These are phyloP conservation scores for Neurospora hispaniola DNA, from an alignment of 495 filamentous ascomycete genomes.

Conservation along the genomic window DNA sequence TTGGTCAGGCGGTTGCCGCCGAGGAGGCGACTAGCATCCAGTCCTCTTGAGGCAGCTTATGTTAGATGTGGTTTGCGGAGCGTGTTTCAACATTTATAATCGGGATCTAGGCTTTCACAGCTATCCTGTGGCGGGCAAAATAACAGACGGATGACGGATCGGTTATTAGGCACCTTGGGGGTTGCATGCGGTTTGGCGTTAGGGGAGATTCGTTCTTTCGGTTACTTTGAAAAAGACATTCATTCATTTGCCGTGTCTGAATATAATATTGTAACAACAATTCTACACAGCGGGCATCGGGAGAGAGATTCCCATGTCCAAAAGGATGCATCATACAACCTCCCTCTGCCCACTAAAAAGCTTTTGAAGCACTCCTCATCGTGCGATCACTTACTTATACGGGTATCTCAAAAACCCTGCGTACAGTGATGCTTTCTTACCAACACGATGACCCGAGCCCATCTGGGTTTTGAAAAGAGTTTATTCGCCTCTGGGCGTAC, in stretches of 20 bases:
- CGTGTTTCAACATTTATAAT: slow-evolving; percentile 3
- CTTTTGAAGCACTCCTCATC: neutral
- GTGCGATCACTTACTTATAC: neutral
- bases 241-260: slow-evolving; percentile 1
- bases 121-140: slow-evolving; percentile 5
- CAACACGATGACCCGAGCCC: neutral
- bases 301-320: neutral
- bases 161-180: neutral
- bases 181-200: slow-evolving; percentile 10
- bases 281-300: slow-evolving; percentile 8
- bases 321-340: slow-evolving; percentile 4
- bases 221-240: neutral
- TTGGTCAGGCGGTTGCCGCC: slow-evolving; percentile 15
- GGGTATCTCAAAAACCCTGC: neutral
- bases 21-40: slow-evolving; percentile 9
- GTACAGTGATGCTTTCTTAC: neutral
- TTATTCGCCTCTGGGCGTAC: neutral
- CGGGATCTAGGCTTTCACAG: neutral
- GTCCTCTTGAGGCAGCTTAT: slow-evolving; percentile 4
- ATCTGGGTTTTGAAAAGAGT: neutral
- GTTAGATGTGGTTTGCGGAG: slow-evolving; percentile 5
- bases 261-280: slow-evolving; percentile 19
- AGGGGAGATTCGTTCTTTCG: neutral
- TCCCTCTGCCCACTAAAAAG: neutral
- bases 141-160: neutral